phyloP scores from a whole-genome alignment of 1,284 basidiomycete genomes.

The Lignosus rhinocerotis region DNA sequence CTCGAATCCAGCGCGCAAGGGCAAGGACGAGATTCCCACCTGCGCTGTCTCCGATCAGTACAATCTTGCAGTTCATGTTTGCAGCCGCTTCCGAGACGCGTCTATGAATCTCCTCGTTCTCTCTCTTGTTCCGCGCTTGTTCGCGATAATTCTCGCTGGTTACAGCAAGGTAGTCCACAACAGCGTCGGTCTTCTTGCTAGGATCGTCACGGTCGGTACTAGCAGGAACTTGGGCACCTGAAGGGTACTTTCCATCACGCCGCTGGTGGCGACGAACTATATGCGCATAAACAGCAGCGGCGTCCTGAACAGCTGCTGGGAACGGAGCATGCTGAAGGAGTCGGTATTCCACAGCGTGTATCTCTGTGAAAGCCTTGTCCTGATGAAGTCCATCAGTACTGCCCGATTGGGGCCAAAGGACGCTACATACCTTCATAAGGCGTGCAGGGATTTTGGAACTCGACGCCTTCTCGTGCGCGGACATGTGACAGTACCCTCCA shows the following conservation, averaged over 20 bases:
- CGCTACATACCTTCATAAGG: conserved; percentile 37
- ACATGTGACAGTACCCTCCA: conserved; percentile 57
- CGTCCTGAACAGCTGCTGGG: conserved; percentile 66
- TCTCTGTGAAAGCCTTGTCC: conserved; percentile 39
- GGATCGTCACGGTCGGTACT: neutral
- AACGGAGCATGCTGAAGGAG: conserved; percentile 54
- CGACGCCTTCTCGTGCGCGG: conserved; percentile 47
- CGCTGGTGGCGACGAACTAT: conserved; percentile 39
- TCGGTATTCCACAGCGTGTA: conserved; percentile 53
- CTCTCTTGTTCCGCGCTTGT: conserved; percentile 11
- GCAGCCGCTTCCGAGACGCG: conserved; percentile 19
- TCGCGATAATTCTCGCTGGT: conserved; percentile 4
- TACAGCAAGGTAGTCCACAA: conserved; percentile 12
- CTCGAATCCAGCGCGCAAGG: conserved; percentile 50
- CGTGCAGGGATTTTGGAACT: conserved; percentile 50
- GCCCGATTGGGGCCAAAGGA: neutral
- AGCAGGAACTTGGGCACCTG: neutral
- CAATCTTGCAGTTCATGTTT: conserved; percentile 48
- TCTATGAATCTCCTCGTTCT: conserved; percentile 16
- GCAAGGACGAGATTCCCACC: conserved; percentile 71
- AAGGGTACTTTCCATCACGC: neutral
- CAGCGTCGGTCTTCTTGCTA: neutral
- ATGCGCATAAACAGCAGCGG: conserved; percentile 59
- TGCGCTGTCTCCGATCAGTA: conserved; percentile 69
- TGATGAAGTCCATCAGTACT: neutral